phyloP scores from a whole-genome alignment of 2,329 filamentous ascomycete species.

The Teratosphaeria viscida region DNA sequence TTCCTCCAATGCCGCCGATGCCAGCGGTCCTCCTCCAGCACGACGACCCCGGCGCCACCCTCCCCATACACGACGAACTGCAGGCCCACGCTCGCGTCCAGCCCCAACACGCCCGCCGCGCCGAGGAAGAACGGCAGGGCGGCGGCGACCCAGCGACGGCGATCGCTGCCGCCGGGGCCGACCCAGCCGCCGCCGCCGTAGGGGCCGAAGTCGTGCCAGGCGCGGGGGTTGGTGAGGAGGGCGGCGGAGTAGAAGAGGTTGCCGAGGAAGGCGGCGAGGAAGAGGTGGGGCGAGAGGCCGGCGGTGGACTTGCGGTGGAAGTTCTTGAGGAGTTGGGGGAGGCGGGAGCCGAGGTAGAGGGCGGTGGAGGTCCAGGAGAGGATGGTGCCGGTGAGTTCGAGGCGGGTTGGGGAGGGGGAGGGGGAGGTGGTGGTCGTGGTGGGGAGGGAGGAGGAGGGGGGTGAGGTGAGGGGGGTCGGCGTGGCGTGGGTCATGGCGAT shows the following conservation, averaged over 20 bases:
- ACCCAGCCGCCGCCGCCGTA: constrained; percentile 50
- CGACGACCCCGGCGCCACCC: constrained; percentile 33
- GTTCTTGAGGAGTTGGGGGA: constrained; percentile 59
- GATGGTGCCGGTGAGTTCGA: constrained; percentile 40
- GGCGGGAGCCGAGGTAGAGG: constrained; percentile 48
- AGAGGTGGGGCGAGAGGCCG: constrained; percentile 52
- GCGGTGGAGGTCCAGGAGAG: constrained; percentile 47
- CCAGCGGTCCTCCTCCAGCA: constrained; percentile 35
- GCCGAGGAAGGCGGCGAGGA: constrained; percentile 56
- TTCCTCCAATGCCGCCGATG: constrained; percentile 40
- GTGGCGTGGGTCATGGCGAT: constrained; percentile 34
- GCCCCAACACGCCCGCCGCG: constrained; percentile 51
- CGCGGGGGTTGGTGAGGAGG: constrained; percentile 52
- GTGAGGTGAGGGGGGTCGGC: constrained; percentile 13
- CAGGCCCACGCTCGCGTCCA: constrained; percentile 52
- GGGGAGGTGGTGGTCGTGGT: neutral
- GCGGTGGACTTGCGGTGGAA: constrained; percentile 51
- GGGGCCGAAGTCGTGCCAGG: constrained; percentile 47
- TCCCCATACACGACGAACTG: constrained; percentile 52
- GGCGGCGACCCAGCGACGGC: constrained; percentile 46
- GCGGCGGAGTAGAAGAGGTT: constrained; percentile 58
- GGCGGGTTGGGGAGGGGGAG: constrained; percentile 13
- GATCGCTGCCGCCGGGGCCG: constrained; percentile 43
- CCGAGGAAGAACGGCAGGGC: constrained; percentile 56
- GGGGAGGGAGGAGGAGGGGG: neutral